phyloP scores from a whole-genome alignment of 257 asterid species.

The Craterostigma plantagineum region DNA sequence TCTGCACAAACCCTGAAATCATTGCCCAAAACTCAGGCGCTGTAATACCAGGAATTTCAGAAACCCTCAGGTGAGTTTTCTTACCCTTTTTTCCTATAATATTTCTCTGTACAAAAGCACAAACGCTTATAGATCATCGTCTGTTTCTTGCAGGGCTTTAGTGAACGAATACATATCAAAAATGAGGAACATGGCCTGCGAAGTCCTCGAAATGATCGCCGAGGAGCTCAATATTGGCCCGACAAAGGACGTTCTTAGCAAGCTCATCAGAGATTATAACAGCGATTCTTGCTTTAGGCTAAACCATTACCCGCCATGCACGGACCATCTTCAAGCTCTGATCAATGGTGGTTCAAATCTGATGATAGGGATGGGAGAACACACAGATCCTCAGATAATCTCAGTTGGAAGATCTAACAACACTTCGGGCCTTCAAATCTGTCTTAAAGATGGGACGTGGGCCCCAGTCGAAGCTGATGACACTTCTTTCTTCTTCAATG shows the following conservation, averaged over 20 bases:
- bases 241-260: conserved; percentile 12
- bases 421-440: conserved; percentile 27
- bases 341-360: conserved; percentile 7
- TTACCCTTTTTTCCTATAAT: no score
- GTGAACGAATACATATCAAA: conserved; percentile 20
- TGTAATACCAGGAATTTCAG: conserved; percentile 7
- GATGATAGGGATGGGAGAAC: conserved; percentile 40
- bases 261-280: conserved; percentile 15
- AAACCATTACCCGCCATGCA: conserved; percentile 37
- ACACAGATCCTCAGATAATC: conserved; percentile 42
- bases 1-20: conserved; percentile 17
- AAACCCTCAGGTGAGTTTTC: conserved; percentile 12
- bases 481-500: conserved; percentile 33
- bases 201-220: conserved; percentile 31
- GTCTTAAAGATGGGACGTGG: conserved; percentile 24
- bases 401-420: conserved; percentile 31
- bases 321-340: conserved; percentile 17
- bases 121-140: no score
- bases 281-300: conserved; percentile 32
- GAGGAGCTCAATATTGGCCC: conserved; percentile 13
- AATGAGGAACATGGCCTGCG: conserved; percentile 19
- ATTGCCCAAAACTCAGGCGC: conserved; percentile 5
- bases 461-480: conserved; percentile 31
- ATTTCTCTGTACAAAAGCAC: no score
- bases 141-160: conserved; percentile 12